Conservation (phyloP, 2,329 filamentous ascomycete species). For the Tricladium varicosporioides region DNA sequence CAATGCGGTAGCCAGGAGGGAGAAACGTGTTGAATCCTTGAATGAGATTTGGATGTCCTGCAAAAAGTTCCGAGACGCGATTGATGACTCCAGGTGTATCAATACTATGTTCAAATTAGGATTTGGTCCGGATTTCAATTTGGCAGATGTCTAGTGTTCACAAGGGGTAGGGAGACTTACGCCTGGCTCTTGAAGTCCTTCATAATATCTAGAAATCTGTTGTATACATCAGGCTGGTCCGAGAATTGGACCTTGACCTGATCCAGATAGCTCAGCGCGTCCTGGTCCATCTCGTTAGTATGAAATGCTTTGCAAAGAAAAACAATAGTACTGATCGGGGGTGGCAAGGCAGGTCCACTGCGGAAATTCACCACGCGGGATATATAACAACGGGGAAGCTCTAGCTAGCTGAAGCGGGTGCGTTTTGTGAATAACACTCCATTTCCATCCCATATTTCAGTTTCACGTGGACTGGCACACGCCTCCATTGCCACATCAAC, state of each 20-base stretch:
- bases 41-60: conserved; percentile 90
- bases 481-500: too few relatives aligned
- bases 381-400: too few relatives aligned
- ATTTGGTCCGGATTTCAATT: neutral
- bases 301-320: neutral
- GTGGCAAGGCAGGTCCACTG: too few relatives aligned
- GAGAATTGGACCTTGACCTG: conserved; percentile 98
- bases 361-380: too few relatives aligned
- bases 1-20: conserved; percentile 92
- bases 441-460: too few relatives aligned
- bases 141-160: neutral
- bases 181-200: conserved; percentile 99
- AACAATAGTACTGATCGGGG: neutral
- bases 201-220: conserved; percentile 97
- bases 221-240: conserved; percentile 96
- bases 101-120: conserved; percentile 57
- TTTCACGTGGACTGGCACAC: too few relatives aligned
- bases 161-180: conserved; percentile 47
- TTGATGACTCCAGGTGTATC: conserved; percentile 98
- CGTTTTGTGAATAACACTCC: too few relatives aligned
- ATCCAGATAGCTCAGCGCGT: conserved; percentile 92
- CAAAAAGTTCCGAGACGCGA: conserved; percentile 91
- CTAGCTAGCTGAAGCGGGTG: too few relatives aligned
- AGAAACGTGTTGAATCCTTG: conserved; percentile 98
- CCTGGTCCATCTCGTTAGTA: conserved; percentile 40